Percentiles rank a stretch among this genome's conserved stretches.
Evolutionary conservation across 345 rosid species (phyloP).

Genomic region (Linum lewisii): DNA sequence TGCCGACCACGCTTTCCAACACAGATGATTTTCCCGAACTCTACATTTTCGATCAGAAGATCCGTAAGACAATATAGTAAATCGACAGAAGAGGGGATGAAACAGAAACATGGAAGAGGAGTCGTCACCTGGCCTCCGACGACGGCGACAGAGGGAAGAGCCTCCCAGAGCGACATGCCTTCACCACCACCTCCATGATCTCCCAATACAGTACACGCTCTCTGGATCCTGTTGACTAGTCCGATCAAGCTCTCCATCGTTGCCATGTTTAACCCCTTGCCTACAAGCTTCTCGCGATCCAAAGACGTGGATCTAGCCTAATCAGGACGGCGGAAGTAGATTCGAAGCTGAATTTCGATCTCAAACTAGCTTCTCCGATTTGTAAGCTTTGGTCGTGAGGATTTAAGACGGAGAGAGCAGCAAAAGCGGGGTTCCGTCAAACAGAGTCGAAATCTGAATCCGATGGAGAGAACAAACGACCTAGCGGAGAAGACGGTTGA

Average conservation of each 20-base stretch:
- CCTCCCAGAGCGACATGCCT: conserved; percentile 99
- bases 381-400: background rate
- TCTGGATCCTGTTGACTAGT: conserved; percentile 84
- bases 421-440: background rate
- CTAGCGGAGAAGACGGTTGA: background rate
- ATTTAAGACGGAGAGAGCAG: no score
- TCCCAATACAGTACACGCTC: conserved; percentile 94
- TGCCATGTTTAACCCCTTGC: conserved; percentile 42
- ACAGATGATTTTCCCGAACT: conserved; percentile 99
- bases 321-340: background rate
- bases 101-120: background rate
- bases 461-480: background rate
- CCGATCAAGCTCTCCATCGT: conserved; percentile 97
- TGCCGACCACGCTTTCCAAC: conserved; percentile 90
- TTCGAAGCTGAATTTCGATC: background rate
- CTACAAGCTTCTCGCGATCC: background rate
- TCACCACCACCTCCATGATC: conserved; percentile 92
- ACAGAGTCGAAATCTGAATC: background rate
- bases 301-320: background rate
- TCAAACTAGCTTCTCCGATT: background rate
- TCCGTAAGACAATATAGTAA: background rate
- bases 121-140: conserved; percentile 87
- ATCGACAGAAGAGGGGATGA: background rate
- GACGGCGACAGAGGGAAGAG: conserved; percentile 94
- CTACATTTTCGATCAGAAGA: conserved; percentile 23